Conservation (phyloP, 345 rosid species). For the Sapria himalayana region DNA sequence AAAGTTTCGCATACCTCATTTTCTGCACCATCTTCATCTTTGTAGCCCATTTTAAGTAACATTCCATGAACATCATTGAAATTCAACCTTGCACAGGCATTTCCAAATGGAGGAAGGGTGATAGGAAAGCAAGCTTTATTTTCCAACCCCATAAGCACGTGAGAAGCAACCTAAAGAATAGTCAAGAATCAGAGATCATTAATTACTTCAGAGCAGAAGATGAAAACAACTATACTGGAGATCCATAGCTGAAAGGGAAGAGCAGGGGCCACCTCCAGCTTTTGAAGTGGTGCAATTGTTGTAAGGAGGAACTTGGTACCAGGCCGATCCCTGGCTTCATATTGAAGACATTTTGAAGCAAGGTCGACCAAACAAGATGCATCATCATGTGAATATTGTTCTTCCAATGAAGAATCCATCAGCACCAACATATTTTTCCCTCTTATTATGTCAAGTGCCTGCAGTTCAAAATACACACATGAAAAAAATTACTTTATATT, state of each 20-base stretch:
- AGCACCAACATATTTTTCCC: slow-evolving; percentile 34
- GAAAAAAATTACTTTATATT: too few relatives aligned
- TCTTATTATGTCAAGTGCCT: slow-evolving; percentile 55
- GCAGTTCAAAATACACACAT: too few relatives aligned
- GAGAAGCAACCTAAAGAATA: slow-evolving; percentile 39
- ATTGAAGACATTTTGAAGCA: slow-evolving; percentile 54
- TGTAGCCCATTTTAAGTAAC: slow-evolving; percentile 63
- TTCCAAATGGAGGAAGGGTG: slow-evolving; percentile 45
- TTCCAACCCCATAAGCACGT: slow-evolving; percentile 38
- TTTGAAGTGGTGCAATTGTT: slow-evolving; percentile 42
- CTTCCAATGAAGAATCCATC: slow-evolving; percentile 59
- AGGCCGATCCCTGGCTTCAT: slow-evolving; percentile 56
- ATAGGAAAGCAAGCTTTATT: slow-evolving; percentile 29
- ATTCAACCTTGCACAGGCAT: slow-evolving; percentile 65
- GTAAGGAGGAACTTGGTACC: slow-evolving; percentile 32
- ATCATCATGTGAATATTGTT: slow-evolving; percentile 47
- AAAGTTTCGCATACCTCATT: slow-evolving; percentile 28
- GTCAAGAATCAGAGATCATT: too few relatives aligned
- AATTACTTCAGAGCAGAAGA: too few relatives aligned
- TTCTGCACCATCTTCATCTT: slow-evolving; percentile 79
- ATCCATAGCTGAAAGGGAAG: too few relatives aligned
- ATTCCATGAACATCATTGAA: slow-evolving; percentile 60
- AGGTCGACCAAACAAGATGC: slow-evolving; percentile 36
- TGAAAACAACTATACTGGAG: too few relatives aligned
- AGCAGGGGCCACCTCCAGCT: too few relatives aligned